These are phyloP conservation scores for Croton setiger DNA, from an alignment of 441 rosid species.

Conservation along the genomic window DNA sequence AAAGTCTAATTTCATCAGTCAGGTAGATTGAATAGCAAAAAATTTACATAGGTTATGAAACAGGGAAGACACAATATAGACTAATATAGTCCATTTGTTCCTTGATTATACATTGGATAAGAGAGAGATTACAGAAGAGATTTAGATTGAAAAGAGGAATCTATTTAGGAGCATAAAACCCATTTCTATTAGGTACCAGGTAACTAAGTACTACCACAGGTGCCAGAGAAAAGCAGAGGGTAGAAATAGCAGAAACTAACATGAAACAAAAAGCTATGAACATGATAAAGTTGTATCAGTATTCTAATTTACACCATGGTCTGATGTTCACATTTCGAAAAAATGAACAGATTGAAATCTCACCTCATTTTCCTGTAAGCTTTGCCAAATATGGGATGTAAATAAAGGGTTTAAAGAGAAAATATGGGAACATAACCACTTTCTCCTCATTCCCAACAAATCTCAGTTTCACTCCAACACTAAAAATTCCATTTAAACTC, in stretches of 20 bases:
- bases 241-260: no score
- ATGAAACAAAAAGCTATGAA: background rate
- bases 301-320: background rate
- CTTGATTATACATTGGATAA: background rate
- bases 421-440: background rate
- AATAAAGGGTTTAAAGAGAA: background rate
- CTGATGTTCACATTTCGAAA: background rate
- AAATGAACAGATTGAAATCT: background rate
- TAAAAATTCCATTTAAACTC: background rate
- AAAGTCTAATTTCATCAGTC: background rate
- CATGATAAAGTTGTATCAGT: no score
- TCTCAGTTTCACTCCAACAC: background rate
- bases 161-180: background rate
- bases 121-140: background rate
- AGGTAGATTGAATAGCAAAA: background rate
- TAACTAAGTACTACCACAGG: background rate
- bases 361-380: background rate
- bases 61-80: background rate
- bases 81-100: no score
- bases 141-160: background rate
- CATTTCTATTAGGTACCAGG: background rate
- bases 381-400: background rate
- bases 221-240: background rate
- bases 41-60: constrained; percentile 2
- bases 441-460: background rate